These are phyloP conservation scores for Rehmannia glutinosa DNA, from an alignment of 257 asterid genomes.

Conservation along the genomic window DNA sequence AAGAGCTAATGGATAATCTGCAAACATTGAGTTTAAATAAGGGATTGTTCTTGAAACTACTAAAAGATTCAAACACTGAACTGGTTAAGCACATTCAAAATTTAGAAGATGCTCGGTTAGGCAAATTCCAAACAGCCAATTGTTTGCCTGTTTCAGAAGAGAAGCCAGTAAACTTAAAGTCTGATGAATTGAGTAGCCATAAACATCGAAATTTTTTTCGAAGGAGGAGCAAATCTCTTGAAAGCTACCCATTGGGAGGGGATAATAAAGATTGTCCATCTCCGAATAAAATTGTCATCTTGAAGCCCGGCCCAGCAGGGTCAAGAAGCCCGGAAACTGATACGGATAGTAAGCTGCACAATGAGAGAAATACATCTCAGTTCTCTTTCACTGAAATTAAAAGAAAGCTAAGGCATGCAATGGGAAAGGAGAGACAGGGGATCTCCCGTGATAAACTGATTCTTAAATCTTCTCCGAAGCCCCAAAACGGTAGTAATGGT, in stretches of 20 bases:
- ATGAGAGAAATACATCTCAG: constrained; percentile 46
- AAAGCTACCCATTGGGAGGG: constrained; percentile 39
- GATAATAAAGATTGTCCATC: constrained; percentile 44
- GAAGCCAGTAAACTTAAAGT: constrained; percentile 26
- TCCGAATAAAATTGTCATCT: constrained; percentile 55
- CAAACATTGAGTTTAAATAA: constrained; percentile 44
- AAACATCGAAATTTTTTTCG: constrained; percentile 57
- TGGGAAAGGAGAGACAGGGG: constrained; percentile 68
- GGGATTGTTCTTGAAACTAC: constrained; percentile 53
- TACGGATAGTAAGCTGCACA: constrained; percentile 26
- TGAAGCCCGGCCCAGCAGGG: constrained; percentile 74
- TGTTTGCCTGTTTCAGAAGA: constrained; percentile 37
- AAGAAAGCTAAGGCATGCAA: constrained; percentile 78
- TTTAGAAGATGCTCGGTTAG: constrained; percentile 36
- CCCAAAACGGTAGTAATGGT: constrained; percentile 33
- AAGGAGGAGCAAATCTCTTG: constrained; percentile 79
- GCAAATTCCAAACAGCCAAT: constrained; percentile 25
- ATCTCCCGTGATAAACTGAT: constrained; percentile 27
- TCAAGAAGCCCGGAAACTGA: constrained; percentile 34
- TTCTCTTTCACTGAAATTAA: constrained; percentile 85
- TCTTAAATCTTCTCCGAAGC: constrained; percentile 27
- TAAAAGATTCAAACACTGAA: constrained; percentile 56
- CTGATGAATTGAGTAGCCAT: constrained; percentile 42
- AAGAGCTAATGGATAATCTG: constrained; percentile 69
- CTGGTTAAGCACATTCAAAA: constrained; percentile 45